A percentile compares a stretch with the other conserved stretches of the same genome.
Evolutionary conservation across 2,329 filamentous ascomycete species (phyloP).

Genomic region (Cordyceps cicadae): DNA sequence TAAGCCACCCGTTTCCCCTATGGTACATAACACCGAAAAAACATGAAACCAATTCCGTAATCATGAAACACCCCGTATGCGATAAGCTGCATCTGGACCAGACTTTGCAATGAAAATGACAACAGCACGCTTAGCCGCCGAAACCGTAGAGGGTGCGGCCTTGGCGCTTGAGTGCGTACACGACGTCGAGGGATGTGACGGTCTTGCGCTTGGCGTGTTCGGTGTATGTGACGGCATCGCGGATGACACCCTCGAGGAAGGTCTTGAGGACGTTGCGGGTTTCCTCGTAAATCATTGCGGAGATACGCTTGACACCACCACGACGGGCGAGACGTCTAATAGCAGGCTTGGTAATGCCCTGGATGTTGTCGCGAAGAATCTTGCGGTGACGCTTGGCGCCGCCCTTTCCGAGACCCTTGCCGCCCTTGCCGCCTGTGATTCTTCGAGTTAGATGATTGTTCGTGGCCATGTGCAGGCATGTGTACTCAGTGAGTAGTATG

Average conservation of each 20-base stretch:
- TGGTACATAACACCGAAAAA: constrained; percentile 38
- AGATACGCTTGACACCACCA: constrained; percentile 99
- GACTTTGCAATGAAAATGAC: constrained; percentile 22
- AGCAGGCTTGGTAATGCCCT: constrained; percentile 97
- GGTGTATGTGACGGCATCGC: constrained; percentile 61
- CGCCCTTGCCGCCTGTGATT: constrained; percentile 75
- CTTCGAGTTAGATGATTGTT: constrained; percentile 2
- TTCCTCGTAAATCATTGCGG: constrained; percentile 74
- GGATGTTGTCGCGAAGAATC: constrained; percentile 99
- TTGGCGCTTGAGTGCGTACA: constrained; percentile 53
- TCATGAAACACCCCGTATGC: constrained; percentile 31
- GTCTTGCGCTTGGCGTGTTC: constrained; percentile 68
- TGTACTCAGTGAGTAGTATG: background rate
- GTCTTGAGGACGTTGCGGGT: constrained; percentile 62
- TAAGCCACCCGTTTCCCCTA: constrained; percentile 32
- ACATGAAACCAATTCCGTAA: constrained; percentile 33
- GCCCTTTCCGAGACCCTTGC: constrained; percentile 96
- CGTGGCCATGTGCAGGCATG: background rate
- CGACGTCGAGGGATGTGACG: constrained; percentile 53
- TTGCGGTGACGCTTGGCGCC: constrained; percentile 98
- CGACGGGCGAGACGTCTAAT: constrained; percentile 97
- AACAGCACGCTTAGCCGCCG: constrained; percentile 51
- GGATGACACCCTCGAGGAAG: constrained; percentile 61
- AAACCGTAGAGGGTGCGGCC: constrained; percentile 69
- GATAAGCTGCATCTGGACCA: constrained; percentile 15